Conservation (phyloP, 2,329 filamentous ascomycete genomes). For the Fusarium siculi region DNA sequence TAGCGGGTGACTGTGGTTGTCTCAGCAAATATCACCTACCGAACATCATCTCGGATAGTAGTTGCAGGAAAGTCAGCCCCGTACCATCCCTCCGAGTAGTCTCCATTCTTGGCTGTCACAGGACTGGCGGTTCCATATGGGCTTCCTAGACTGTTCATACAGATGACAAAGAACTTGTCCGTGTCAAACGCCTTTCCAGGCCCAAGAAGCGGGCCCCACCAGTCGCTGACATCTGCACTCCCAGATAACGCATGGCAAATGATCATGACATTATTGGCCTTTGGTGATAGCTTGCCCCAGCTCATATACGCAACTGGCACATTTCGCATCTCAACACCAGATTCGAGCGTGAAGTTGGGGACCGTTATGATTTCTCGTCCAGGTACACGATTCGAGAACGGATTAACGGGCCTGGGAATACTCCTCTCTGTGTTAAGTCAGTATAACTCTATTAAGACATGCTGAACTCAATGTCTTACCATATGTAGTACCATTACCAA, state of each 20-base stretch:
- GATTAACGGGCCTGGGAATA: background rate
- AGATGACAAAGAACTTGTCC: background rate
- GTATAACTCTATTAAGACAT: background rate
- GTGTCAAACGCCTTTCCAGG: background rate
- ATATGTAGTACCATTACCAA: background rate
- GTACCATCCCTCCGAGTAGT: background rate
- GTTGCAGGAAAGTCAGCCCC: background rate
- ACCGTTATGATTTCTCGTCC: background rate
- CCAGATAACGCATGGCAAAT: background rate
- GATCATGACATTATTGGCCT: background rate
- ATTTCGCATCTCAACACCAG: background rate
- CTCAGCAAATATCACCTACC: rapidly evolving
- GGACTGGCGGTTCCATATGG: background rate
- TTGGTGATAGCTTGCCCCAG: background rate
- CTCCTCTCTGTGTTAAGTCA: background rate
- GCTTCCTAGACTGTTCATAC: background rate
- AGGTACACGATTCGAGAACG: background rate
- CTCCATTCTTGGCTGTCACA: background rate
- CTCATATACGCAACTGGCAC: background rate
- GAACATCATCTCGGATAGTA: background rate
- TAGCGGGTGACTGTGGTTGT: rapidly evolving
- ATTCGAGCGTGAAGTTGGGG: background rate
- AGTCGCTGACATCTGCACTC: background rate
- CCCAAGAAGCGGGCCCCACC: background rate
- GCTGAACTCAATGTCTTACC: background rate